Evolutionary conservation across 306 rosid genomes (phyloP), one percentile per base, ranked within the genome.

Genomic region (Cicer cuneatum): DNA sequence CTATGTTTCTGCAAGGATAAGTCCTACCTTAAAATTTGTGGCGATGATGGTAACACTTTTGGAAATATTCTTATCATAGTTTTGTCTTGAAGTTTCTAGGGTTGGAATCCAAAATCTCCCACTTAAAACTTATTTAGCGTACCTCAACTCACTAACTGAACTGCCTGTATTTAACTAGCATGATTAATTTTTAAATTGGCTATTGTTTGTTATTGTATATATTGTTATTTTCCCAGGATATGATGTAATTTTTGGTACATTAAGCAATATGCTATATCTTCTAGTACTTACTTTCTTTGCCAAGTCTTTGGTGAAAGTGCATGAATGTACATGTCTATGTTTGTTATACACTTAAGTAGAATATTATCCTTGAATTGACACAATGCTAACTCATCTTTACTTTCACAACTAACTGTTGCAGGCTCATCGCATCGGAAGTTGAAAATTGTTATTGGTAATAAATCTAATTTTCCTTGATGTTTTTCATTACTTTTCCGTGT

Each of bases 1-100:
- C 38, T 76, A 56, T 90, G 90, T 69, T 88, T 81, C 80, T 88
- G 92, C 77, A 79, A 76, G 16, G 90, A 86, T 73, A 45, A 82
- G 52, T 71, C 88, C 39, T 89, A 82, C 76, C 10, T 3, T 0
- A 67, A 78, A 76, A 74, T 77, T 46, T 93, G 93, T 75, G 72
- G 83, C 73, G 72, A 81, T 60, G 61, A 79, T 54, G 91, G 88
- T 89, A 90, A 73, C 66, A 67, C 15, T 57, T 66, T 73, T 13
- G 52, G 38, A 57, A 54, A 54, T 57, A 37, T 41, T 33, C 3
- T 33, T 60, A 77, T 42, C 46, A 21, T 43, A 12, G 11, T 69
- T 64, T 39, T 14, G 16, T 62, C 12, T 52, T 33, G 48, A 18
- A 33, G 6, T 9, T 65, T 29, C 33, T 29, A 29, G 5, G 3